phyloP scores from a whole-genome alignment of 306 rosid genomes.

The Carpinus viminea region DNA sequence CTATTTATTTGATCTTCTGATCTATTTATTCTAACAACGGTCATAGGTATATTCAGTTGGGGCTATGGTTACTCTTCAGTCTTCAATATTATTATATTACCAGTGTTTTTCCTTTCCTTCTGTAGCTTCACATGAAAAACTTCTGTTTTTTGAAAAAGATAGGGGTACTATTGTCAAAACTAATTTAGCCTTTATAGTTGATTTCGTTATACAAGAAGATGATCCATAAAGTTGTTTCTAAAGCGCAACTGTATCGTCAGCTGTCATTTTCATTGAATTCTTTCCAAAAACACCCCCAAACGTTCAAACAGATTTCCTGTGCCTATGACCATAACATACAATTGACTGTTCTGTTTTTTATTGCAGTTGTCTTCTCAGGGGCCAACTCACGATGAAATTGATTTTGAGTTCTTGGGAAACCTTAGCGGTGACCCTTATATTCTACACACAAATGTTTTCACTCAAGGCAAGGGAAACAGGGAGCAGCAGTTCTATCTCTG shows the following conservation, averaged over 20 bases:
- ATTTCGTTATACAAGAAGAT: not conserved
- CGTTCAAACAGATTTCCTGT: not conserved
- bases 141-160: no score
- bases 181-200: not conserved
- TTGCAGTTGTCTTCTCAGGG: slow-evolving; percentile 78
- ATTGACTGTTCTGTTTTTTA: not conserved
- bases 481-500: slow-evolving; percentile 86
- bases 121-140: not conserved
- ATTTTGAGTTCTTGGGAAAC: slow-evolving; percentile 88
- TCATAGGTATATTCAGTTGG: not conserved
- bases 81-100: no score
- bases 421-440: slow-evolving; percentile 83
- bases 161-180: no score
- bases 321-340: not conserved
- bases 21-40: not conserved
- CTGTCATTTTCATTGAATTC: not conserved
- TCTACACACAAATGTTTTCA: slow-evolving; percentile 73
- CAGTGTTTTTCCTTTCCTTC: not conserved
- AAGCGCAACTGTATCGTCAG: not conserved
- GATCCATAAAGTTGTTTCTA: not conserved
- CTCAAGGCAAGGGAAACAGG: slow-evolving; percentile 77
- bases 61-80: not conserved
- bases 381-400: slow-evolving; percentile 80
- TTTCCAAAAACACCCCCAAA: not conserved
- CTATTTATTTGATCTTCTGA: not conserved